These are phyloP conservation scores for Tuber borchii DNA, from an alignment of 495 filamentous ascomycete species.

Conservation along the genomic window DNA sequence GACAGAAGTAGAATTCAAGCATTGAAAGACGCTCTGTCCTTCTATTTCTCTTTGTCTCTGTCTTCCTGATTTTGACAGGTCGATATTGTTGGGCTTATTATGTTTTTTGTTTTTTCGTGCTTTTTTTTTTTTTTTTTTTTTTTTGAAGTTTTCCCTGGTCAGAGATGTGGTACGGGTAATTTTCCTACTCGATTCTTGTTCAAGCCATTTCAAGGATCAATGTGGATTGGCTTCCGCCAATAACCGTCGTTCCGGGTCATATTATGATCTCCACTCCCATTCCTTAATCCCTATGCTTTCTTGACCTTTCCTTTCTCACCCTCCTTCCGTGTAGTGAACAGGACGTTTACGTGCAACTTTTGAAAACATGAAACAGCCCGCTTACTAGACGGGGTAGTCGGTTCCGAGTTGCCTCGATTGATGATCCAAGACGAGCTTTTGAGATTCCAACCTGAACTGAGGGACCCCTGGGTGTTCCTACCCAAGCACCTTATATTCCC, in stretches of 20 bases:
- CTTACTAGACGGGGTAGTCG: conserved; percentile 26
- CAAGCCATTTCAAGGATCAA: conserved; percentile 1
- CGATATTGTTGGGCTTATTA: not conserved
- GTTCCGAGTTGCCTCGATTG: conserved; percentile 32
- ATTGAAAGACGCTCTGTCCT: conserved; percentile 4
- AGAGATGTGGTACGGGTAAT: not conserved
- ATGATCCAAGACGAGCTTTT: conserved; percentile 28
- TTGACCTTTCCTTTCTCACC: conserved; percentile 10
- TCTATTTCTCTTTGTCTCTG: conserved; percentile 6
- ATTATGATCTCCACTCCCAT: not conserved
- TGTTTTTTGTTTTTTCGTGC: not conserved
- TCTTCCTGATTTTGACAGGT: conserved; percentile 11
- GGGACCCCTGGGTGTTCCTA: conserved; percentile 23
- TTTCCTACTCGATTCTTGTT: not conserved
- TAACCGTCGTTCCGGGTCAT: conserved; percentile 29
- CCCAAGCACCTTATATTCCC: conserved; percentile 30
- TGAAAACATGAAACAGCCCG: conserved; percentile 34
- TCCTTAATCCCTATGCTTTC: conserved; percentile 7
- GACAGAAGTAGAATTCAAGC: conserved; percentile 2
- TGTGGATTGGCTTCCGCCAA: conserved; percentile 19
- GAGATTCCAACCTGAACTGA: conserved; percentile 34
- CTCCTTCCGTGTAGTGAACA: conserved; percentile 20
- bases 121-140: not conserved
- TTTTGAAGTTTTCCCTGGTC: not conserved
- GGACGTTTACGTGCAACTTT: conserved; percentile 31